Conservation (phyloP, 73 alveolate species). For the Halteria grandinella region DNA sequence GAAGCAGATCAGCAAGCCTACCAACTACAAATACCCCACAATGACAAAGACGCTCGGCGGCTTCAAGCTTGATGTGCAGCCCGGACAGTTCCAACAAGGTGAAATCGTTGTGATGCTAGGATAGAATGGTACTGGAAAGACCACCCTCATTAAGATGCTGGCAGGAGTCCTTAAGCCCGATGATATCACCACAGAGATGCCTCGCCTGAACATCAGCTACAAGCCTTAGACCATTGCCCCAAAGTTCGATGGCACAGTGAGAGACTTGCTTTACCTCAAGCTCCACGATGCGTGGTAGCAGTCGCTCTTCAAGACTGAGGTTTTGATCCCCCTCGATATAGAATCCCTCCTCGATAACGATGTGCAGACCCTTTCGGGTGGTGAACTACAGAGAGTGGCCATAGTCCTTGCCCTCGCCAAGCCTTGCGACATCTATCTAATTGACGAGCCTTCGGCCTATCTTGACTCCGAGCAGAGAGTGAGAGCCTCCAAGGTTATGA, state of each 20-base stretch:
- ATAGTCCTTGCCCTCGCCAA: constrained; percentile 95
- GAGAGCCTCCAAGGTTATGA: constrained; percentile 95
- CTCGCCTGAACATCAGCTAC: constrained; percentile 90
- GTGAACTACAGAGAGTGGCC: constrained; percentile 98
- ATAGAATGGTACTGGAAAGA: constrained; percentile 98
- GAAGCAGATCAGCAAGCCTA: constrained; percentile 70
- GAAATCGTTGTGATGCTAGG: constrained; percentile 98
- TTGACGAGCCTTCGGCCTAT: constrained; percentile 99
- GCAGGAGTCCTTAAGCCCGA: constrained; percentile 92
- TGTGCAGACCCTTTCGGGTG: constrained; percentile 97
- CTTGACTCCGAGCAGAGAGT: constrained; percentile 98
- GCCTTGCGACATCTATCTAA: constrained; percentile 96
- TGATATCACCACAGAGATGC: constrained; percentile 68
- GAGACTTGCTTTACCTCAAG: constrained; percentile 81
- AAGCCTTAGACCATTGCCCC: constrained; percentile 98
- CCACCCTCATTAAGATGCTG: constrained; percentile 97
- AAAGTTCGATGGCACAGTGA: constrained; percentile 93
- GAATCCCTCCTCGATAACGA: constrained; percentile 91
- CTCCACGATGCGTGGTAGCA: constrained; percentile 77
- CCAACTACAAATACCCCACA: constrained; percentile 82
- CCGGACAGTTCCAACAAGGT: constrained; percentile 91
- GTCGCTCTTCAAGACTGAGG: constrained; percentile 96
- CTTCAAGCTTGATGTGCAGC: constrained; percentile 84
- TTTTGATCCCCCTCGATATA: constrained; percentile 93
- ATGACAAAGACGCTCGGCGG: constrained; percentile 89